Conservation (phyloP, 441 rosid genomes). For the Syzygium syzygioides region DNA sequence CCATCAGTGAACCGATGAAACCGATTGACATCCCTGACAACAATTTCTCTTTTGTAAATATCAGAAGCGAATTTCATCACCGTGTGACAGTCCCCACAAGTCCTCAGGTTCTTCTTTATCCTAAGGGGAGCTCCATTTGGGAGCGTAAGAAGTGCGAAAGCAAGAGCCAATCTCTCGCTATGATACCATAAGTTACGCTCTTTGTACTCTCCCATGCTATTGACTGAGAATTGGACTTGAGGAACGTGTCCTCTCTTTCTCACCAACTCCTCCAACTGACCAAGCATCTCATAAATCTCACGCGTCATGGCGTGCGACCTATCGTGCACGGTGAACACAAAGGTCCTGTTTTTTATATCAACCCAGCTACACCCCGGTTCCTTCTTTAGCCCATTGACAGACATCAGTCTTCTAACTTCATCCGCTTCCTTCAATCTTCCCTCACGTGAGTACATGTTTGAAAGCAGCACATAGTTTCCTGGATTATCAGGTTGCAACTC, state of each 20-base stretch:
- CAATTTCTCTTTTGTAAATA: conserved; percentile 22
- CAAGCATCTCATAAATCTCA: conserved; percentile 27
- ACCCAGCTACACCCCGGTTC: conserved; percentile 40
- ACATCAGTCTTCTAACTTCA: conserved; percentile 36
- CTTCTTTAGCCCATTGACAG: conserved; percentile 22
- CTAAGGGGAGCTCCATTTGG: conserved; percentile 22
- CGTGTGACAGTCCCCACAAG: conserved; percentile 25
- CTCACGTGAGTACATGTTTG: conserved; percentile 25
- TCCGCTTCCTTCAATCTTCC: conserved; percentile 32
- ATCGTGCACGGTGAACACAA: conserved; percentile 28
- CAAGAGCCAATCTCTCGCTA: conserved; percentile 30
- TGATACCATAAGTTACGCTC: conserved; percentile 29
- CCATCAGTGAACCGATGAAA: conserved; percentile 24
- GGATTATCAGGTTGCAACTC: conserved; percentile 40
- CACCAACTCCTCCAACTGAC: conserved; percentile 14
- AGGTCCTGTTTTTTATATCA: conserved; percentile 17
- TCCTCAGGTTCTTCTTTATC: conserved; percentile 27
- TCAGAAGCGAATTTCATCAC: conserved; percentile 31
- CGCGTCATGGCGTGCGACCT: conserved; percentile 20
- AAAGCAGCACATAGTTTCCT: conserved; percentile 32
- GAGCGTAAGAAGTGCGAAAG: conserved; percentile 21
- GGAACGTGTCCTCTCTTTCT: conserved; percentile 22
- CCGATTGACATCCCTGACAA: conserved; percentile 23
- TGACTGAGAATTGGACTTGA: conserved; percentile 14
- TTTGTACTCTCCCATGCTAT: conserved; percentile 6